phyloP scores from a whole-genome alignment of 2,329 filamentous ascomycete species.

The Fusarium tuaranense region DNA sequence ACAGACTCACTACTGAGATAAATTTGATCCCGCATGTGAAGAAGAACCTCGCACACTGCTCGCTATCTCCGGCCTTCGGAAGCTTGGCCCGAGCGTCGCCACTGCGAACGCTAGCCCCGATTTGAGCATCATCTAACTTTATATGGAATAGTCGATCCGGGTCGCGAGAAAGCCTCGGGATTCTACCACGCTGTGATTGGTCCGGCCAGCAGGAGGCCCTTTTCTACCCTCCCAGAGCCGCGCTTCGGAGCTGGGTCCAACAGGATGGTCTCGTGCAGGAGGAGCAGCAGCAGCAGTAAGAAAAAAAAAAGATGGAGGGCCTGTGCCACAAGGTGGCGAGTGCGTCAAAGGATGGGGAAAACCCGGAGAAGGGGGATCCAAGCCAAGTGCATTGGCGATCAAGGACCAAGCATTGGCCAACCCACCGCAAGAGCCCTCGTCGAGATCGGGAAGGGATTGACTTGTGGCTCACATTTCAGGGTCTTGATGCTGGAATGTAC shows the following conservation, averaged over 20 bases:
- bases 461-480: slow-evolving; percentile 17
- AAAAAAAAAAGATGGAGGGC: neutral
- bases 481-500: slow-evolving; percentile 31
- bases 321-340: slow-evolving; percentile 46
- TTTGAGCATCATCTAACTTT: slow-evolving; percentile 15
- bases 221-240: slow-evolving; percentile 13
- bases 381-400: slow-evolving; percentile 34
- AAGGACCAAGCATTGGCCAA: slow-evolving; percentile 28
- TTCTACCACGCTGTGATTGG: slow-evolving; percentile 39
- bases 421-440: neutral
- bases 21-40: slow-evolving; percentile 46
- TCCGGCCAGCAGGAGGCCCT: slow-evolving; percentile 38
- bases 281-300: neutral
- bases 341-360: slow-evolving; percentile 36
- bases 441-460: slow-evolving; percentile 39
- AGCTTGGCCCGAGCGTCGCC: slow-evolving; percentile 37
- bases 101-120: slow-evolving; percentile 18
- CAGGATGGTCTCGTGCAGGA: slow-evolving; percentile 30
- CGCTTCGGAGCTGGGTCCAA: neutral
- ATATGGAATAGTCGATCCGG: slow-evolving; percentile 16
- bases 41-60: slow-evolving; percentile 15
- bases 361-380: slow-evolving; percentile 29
- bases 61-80: slow-evolving; percentile 46
- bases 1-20: slow-evolving; percentile 13
- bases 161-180: slow-evolving; percentile 48